Evolutionary conservation across 257 asterid genomes (phyloP).

Genomic region (Lantana camara): DNA sequence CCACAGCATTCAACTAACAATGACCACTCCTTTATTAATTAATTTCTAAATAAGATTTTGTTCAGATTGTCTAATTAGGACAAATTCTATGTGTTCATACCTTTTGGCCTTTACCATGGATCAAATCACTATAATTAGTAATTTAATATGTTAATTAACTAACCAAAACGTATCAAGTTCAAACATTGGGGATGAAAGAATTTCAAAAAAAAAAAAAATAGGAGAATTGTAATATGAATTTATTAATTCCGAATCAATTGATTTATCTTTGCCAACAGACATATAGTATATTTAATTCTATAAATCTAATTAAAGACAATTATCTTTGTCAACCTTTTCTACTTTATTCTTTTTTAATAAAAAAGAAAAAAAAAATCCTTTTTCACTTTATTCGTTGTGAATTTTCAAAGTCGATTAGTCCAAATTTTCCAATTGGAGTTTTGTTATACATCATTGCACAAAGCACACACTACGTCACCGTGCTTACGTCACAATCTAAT

Average conservation of each 20-base stretch:
- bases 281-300: too few species aligned
- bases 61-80: constrained; percentile 6
- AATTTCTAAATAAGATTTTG: too few species aligned
- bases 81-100: constrained; percentile 1
- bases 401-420: background rate
- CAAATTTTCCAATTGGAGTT: background rate
- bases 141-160: too few species aligned
- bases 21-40: background rate
- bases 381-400: too few species aligned
- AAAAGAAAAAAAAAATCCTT: background rate
- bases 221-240: too few species aligned
- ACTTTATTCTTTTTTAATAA: background rate
- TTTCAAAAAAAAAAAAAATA: too few species aligned
- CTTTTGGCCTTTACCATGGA: background rate
- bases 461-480: background rate
- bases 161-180: too few species aligned
- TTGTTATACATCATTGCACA: background rate
- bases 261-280: too few species aligned
- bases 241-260: too few species aligned
- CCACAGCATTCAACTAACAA: background rate
- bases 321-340: background rate
- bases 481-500: constrained; percentile 4
- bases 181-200: too few species aligned
- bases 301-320: too few species aligned
- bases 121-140: too few species aligned